A percentile compares a stretch with the other conserved stretches of the same genome.
phyloP scores from a whole-genome alignment of 257 asterid genomes.

The Przewalskia tangutica region DNA sequence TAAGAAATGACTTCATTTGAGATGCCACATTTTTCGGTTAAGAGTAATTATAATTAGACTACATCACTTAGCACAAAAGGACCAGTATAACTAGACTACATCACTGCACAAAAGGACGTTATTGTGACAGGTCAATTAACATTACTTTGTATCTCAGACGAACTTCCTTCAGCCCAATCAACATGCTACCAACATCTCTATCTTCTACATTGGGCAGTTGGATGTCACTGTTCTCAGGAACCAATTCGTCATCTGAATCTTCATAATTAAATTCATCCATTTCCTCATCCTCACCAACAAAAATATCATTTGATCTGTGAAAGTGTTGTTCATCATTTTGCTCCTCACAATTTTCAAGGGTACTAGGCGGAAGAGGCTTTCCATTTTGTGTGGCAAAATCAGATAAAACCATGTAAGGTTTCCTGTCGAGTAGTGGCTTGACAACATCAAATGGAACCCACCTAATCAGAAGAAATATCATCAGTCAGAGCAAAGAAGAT shows the following conservation, averaged over 20 bases:
- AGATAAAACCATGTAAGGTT: constrained; percentile 57
- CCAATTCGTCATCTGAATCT: constrained; percentile 52
- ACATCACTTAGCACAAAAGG: neutral
- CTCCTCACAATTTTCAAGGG: constrained; percentile 29
- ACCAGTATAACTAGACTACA: neutral
- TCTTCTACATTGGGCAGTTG: constrained; percentile 28
- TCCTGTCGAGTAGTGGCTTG: constrained; percentile 65
- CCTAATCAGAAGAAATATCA: constrained; percentile 28
- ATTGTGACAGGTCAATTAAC: neutral
- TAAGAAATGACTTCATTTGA: neutral
- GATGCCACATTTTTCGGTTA: neutral
- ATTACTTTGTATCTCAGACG: constrained; percentile 66
- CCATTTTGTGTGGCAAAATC: constrained; percentile 42
- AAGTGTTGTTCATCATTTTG: constrained; percentile 36
- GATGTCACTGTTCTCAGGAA: constrained; percentile 28
- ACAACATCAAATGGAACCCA: constrained; percentile 77
- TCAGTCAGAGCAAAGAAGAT: neutral
- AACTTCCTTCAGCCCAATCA: constrained; percentile 54
- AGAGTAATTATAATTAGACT: neutral
- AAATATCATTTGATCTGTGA: constrained; percentile 35
- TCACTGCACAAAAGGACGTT: neutral
- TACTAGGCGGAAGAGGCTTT: constrained; percentile 22
- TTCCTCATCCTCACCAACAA: constrained; percentile 38
- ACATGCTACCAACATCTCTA: constrained; percentile 38
- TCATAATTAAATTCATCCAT: constrained; percentile 60